Conservation (phyloP, 257 asterid genomes). For the Nicotiana noctiflora region DNA sequence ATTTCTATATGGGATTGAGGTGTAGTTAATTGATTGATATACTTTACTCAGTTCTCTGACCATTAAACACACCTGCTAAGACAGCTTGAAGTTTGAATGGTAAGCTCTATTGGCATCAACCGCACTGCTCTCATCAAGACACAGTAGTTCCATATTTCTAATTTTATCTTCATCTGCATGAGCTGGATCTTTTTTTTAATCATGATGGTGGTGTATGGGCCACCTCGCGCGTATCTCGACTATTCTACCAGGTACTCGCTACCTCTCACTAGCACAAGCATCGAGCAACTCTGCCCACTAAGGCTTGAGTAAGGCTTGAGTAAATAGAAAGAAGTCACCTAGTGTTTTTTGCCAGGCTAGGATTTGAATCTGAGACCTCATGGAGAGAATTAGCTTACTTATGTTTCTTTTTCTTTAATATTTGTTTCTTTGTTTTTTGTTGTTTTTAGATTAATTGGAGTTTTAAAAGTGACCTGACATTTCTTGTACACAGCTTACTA, state of each 20-base stretch:
- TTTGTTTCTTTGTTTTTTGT: neutral
- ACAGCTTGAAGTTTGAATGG: neutral
- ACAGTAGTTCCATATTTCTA: neutral
- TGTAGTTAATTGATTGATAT: neutral
- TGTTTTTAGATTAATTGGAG: neutral
- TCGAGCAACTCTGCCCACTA: too few relatives aligned
- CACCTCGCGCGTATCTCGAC: too few relatives aligned
- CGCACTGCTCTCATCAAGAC: neutral
- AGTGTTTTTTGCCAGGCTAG: too few relatives aligned
- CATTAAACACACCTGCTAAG: neutral
- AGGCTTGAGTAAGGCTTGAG: too few relatives aligned
- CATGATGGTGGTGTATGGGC: too few relatives aligned
- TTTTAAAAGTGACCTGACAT: neutral
- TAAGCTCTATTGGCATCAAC: neutral
- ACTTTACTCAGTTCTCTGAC: neutral
- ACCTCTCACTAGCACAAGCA: too few relatives aligned
- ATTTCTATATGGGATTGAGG: neutral
- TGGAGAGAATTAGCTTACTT: too few relatives aligned
- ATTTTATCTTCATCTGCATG: neutral
- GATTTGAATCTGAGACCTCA: too few relatives aligned
- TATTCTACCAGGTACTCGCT: too few relatives aligned
- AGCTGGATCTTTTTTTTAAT: neutral
- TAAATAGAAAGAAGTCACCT: too few relatives aligned
- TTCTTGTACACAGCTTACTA: neutral
- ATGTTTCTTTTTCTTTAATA: neutral